Conservation (phyloP, 441 rosid species). For the Sinapis alba region DNA sequence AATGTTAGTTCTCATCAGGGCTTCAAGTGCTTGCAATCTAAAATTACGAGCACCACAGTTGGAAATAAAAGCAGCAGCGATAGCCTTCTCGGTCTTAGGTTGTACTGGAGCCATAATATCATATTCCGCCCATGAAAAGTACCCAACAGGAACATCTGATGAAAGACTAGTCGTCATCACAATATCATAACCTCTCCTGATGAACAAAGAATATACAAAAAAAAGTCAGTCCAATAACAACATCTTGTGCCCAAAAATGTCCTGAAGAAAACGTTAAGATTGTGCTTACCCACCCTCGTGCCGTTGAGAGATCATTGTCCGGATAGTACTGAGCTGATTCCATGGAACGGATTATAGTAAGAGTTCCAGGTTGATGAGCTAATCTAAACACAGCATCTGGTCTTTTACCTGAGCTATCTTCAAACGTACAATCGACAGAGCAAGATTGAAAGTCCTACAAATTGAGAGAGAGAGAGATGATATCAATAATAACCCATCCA, state of each 20-base stretch:
- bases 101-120: constrained; percentile 83
- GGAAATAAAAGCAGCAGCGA: constrained; percentile 92
- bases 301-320: constrained; percentile 63
- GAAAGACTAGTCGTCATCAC: constrained; percentile 94
- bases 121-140: constrained; percentile 95
- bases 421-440: constrained; percentile 72
- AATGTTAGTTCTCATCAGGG: constrained; percentile 58
- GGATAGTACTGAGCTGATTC: constrained; percentile 78
- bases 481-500: background rate
- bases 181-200: constrained; percentile 67
- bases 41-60: constrained; percentile 85
- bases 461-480: background rate
- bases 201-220: constrained; percentile 3
- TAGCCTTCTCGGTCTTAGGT: constrained; percentile 77
- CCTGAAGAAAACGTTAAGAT: constrained; percentile 36
- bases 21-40: constrained; percentile 76
- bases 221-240: background rate
- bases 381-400: constrained; percentile 73
- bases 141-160: constrained; percentile 94
- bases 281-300: constrained; percentile 99
- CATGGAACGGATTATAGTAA: constrained; percentile 76
- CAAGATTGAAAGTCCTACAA: constrained; percentile 67
- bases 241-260: background rate
- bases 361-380: constrained; percentile 40
- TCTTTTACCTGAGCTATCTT: constrained; percentile 37